Conservation (phyloP, 73 alveolate genomes). For the Symbiodinium pilosum region DNA sequence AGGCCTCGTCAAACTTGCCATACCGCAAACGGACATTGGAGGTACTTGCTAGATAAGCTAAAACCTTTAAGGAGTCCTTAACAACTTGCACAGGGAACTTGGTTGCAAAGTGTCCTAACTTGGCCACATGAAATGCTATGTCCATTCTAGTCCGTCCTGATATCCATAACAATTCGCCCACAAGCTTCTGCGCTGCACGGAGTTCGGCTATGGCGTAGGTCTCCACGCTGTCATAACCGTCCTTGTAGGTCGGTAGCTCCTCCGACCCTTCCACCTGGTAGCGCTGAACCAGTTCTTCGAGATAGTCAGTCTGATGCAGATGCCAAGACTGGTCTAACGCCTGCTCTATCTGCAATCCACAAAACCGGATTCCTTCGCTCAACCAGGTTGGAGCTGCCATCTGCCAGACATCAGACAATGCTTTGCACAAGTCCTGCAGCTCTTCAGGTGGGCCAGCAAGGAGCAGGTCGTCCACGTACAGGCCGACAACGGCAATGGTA, state of each 20-base stretch:
- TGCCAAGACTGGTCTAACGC: background rate
- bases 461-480: too few species aligned
- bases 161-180: background rate
- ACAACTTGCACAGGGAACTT: background rate
- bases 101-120: background rate
- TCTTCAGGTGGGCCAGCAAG: background rate
- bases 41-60: background rate
- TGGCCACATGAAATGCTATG: background rate
- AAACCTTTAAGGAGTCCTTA: background rate
- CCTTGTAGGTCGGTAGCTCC: background rate
- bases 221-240: background rate
- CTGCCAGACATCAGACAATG: background rate
- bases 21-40: background rate
- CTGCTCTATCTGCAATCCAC: background rate
- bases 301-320: background rate
- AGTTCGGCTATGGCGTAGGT: background rate
- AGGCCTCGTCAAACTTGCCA: background rate
- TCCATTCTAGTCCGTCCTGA: background rate
- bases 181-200: background rate
- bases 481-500: too few species aligned
- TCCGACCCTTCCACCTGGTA: background rate
- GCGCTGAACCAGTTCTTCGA: background rate
- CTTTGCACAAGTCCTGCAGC: background rate
- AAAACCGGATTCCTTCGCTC: background rate
- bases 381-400: background rate